Conservation (phyloP, 805 yeast genomes). For the Lipomyces starkeyi region DNA sequence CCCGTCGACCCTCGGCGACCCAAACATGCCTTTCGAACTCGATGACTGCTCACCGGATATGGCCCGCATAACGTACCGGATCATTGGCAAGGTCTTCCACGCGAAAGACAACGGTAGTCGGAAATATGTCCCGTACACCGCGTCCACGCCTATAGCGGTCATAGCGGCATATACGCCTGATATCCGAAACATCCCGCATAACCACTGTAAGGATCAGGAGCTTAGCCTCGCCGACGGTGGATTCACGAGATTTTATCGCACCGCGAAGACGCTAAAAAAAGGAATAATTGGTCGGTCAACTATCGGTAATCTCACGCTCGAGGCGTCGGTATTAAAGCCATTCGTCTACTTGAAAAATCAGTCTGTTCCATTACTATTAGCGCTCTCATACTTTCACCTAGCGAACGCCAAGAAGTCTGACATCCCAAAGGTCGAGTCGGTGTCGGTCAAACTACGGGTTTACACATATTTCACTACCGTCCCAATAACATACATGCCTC, state of each 20-base stretch:
- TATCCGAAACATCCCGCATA: conserved; percentile 16
- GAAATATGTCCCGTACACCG: conserved; percentile 3
- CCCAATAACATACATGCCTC: conserved; percentile 26
- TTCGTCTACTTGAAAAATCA: conserved; percentile 12
- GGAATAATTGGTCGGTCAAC: conserved; percentile 14
- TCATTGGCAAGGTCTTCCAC: conserved; percentile 17
- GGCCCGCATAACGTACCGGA: conserved; percentile 27
- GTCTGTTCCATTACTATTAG: conserved; percentile 21
- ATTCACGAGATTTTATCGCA: conserved; percentile 28
- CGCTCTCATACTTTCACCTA: conserved; percentile 23
- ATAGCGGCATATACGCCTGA: conserved; percentile 27
- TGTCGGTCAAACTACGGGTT: conserved; percentile 18
- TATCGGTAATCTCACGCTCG: conserved; percentile 21
- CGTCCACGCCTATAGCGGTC: conserved; percentile 15
- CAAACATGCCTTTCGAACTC: neutral
- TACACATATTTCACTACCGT: conserved; percentile 22
- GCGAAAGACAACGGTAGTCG: conserved; percentile 2
- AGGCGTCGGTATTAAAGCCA: conserved; percentile 23
- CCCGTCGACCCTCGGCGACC: conserved; percentile 29
- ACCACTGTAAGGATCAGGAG: conserved; percentile 19
- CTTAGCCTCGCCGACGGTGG: conserved; percentile 17
- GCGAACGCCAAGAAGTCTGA: neutral
- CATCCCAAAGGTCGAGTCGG: conserved; percentile 27
- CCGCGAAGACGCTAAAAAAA: conserved; percentile 15
- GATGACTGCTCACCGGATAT: conserved; percentile 34